Evolutionary conservation across 345 rosid genomes (phyloP), one percentile per base, ranked within the genome.

Genomic region (Bruguiera sexangula): DNA sequence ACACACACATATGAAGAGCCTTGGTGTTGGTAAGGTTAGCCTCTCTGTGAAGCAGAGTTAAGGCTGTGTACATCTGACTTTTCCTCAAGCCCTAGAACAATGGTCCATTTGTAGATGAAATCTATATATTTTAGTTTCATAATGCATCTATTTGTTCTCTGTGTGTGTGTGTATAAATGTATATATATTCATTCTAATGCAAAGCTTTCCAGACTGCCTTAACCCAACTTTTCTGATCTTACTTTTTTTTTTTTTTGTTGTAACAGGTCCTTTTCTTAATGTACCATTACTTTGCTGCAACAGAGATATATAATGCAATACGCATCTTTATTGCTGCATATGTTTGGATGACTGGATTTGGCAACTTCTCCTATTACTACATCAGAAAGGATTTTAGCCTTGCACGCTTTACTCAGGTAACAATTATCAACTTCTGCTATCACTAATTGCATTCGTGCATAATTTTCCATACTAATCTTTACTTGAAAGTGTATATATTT

Each of bases 311-410:
- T 86, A 94, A 92, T 22, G 96, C 98, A 21, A 91, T 94, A 67
- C 97, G 98, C 64, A 65, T 94, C 74, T 89, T 94, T 73, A 94
- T 94, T 69, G 98, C 98, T 71, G 97, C 98, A 57, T 94, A 94
- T 81, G 98, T 94, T 50, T 94, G 97, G 96, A 87, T 94, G 96
- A 94, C 98, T 63, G 98, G 98, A 72, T 94, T 92, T 73, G 96
- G 96, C 55, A 95, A 95, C 83, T 95, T 95, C 80, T 92, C 99
- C 13, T 95, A 88, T 70, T 95, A 95, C 86, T 92, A 95, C 74
- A 82, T 90, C 66, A 87, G 96, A 82, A 95, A 95, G 82, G 99
- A 95, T 83, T 95, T 92, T 78, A 90, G 96, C 73, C 43, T 92
- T 60, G 92, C 92, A 65, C 96, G 99, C 60, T 95, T 95, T 65